A percentile compares a stretch with the other conserved stretches of the same genome.
phyloP scores from a whole-genome alignment of 352 stramenopile genomes.

The Nothophytophthora sp. region DNA sequence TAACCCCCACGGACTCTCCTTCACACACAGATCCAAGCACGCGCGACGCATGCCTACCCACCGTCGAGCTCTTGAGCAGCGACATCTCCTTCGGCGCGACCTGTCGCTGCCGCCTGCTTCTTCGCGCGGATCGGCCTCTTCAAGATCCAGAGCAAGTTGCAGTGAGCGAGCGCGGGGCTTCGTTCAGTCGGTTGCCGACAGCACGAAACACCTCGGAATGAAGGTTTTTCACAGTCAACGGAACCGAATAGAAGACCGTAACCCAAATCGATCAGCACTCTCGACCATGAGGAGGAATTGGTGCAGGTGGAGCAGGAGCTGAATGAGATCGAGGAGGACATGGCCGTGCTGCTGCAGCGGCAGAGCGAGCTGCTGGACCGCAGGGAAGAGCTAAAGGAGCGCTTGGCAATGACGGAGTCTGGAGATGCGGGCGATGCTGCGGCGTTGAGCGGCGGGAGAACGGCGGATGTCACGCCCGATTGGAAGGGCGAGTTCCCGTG shows the following conservation, averaged over 20 bases:
- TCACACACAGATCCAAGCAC: background rate
- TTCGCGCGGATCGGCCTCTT: constrained; percentile 6
- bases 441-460: background rate
- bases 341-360: constrained; percentile 42
- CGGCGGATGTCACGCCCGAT: constrained; percentile 8
- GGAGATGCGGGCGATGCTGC: background rate
- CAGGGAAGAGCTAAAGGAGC: constrained; percentile 40
- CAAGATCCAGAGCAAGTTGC: constrained; percentile 27
- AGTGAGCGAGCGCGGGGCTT: no score
- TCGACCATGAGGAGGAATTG: constrained; percentile 39
- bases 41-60: constrained; percentile 22
- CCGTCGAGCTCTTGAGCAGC: constrained; percentile 78
- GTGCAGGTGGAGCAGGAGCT: constrained; percentile 57
- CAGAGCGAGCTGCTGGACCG: constrained; percentile 59
- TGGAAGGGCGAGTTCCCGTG: constrained; percentile 49
- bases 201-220: no score
- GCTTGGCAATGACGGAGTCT: constrained; percentile 13
- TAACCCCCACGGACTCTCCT: constrained; percentile 3
- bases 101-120: constrained; percentile 30
- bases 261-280: constrained; percentile 17
- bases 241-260: no score
- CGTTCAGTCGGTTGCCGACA: no score
- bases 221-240: no score
- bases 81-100: constrained; percentile 47
- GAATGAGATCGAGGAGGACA: constrained; percentile 53